A percentile compares a stretch with the other conserved stretches of the same genome.
Conservation (phyloP, 2,329 filamentous ascomycete genomes). For the Didymella glomerata region DNA sequence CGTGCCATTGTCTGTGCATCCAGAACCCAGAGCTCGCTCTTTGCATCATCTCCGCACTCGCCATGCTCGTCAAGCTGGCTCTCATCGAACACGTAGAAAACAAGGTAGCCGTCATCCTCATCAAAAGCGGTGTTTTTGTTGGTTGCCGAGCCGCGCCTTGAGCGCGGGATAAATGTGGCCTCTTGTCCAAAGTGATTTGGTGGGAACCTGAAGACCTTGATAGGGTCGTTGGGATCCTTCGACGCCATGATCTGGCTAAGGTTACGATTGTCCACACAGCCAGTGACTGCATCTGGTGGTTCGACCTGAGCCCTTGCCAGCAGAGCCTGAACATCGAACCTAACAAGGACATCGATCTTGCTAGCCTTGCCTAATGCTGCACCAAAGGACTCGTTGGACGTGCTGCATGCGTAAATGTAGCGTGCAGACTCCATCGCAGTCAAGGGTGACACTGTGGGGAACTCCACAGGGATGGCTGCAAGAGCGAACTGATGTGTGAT, state of each 20-base stretch:
- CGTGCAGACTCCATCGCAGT: constrained; percentile 65
- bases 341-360: constrained; percentile 72
- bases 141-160: constrained; percentile 17
- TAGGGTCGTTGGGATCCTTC: constrained; percentile 59
- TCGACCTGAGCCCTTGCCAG: constrained; percentile 62
- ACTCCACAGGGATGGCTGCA: constrained; percentile 72
- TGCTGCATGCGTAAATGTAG: constrained; percentile 74
- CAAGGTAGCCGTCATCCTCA: constrained; percentile 73
- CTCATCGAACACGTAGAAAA: constrained; percentile 77
- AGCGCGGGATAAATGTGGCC: constrained; percentile 67
- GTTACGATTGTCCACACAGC: constrained; percentile 68
- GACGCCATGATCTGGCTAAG: constrained; percentile 62
- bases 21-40: constrained; percentile 73
- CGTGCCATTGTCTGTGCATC: constrained; percentile 69
- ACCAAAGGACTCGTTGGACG: constrained; percentile 64
- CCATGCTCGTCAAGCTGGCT: constrained; percentile 65
- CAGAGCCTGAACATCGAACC: constrained; percentile 65
- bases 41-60: constrained; percentile 51
- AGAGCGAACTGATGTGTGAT: constrained; percentile 72
- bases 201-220: constrained; percentile 70
- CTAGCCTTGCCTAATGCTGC: constrained; percentile 69
- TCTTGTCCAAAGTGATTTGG: constrained; percentile 71
- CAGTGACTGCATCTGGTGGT: constrained; percentile 61
- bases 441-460: constrained; percentile 66
- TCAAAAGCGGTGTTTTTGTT: constrained; percentile 11